Base-by-base conservation (phyloP, 495 filamentous ascomycete genomes). In the Talaromyces stipitatus region DNA sequence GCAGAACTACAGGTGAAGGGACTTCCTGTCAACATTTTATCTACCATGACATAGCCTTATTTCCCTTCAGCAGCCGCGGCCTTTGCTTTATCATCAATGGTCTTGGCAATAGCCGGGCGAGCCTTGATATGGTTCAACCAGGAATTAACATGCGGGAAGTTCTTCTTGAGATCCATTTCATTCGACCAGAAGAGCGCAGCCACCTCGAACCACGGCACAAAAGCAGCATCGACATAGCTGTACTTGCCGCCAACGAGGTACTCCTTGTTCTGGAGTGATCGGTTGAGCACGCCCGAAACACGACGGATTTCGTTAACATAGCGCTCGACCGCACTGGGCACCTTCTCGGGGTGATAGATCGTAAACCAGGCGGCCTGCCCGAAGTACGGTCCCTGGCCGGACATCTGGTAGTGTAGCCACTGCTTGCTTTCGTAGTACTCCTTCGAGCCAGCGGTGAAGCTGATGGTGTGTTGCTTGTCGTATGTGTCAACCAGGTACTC, bases 401-500 rank as follows among this genome's bases (percentile, higher is more conserved):
- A 78, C 61, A 76, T 71, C 70, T 90, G 86, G 72, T 82, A 88
- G 64, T 77, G 78, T 0, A 89, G 73, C 76, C 80, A 89, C 63
- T 90, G 86, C 62, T 83, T 82, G 30, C 76, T 72, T 2, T 70
- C 70, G 64, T 75, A 80, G 50, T 69, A 73, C 51, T 84, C 81
- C 22, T 66, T 67, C n/a, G n/a, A n/a, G 28, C 74, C 75, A 12
- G 69, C 32, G 3, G 68, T 61, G 62, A 82, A 87, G 62, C 76
- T 83, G 55, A 90, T 61, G 57, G 76, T 82, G 57, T 82, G 68
- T 10, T 81, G 66, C 52, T 69, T 81, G 70, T 90, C 86, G 71
- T 91, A 91, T n/a, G 72, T 78, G 18, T 87, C 84, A 43, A 88
- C 63, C 16, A 91, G 71, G 64, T 91, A 91, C 57, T 85, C 73